Evolutionary conservation across 768 basidiomycete genomes (phyloP).

Genomic region (Boletus pseudo-olivaceus): DNA sequence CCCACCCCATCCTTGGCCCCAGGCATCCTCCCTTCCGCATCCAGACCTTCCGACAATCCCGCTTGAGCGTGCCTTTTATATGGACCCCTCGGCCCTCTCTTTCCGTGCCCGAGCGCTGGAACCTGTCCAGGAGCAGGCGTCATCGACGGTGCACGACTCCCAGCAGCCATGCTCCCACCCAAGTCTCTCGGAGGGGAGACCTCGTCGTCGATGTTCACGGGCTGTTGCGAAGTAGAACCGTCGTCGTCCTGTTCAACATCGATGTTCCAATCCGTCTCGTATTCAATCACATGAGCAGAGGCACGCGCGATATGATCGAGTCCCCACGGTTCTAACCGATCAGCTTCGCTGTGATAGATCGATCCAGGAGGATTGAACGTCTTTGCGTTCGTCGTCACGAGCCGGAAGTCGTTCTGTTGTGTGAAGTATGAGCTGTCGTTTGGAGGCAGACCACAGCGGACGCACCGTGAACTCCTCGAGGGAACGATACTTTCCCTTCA

Average conservation of each 20-base stretch:
- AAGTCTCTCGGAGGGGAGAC: slow-evolving; percentile 43
- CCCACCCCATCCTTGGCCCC: slow-evolving; percentile 76
- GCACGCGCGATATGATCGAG: slow-evolving; percentile 73
- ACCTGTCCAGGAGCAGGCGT: slow-evolving; percentile 32
- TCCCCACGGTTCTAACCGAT: slow-evolving; percentile 64
- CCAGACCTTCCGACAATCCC: slow-evolving; percentile 45
- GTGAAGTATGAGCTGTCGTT: neutral
- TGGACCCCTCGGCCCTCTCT: slow-evolving; percentile 49
- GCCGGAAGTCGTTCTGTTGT: slow-evolving; percentile 59
- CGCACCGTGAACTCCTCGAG: slow-evolving; percentile 75
- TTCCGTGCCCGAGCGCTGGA: slow-evolving; percentile 9
- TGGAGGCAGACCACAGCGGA: neutral
- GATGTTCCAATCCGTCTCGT: slow-evolving; percentile 82
- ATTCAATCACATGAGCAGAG: slow-evolving; percentile 70
- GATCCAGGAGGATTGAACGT: slow-evolving; percentile 71
- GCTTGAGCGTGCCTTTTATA: slow-evolving; percentile 49
- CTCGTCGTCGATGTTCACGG: slow-evolving; percentile 37
- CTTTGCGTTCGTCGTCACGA: slow-evolving; percentile 73
- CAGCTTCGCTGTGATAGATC: slow-evolving; percentile 73
- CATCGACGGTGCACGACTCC: slow-evolving; percentile 46
- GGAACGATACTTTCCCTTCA: slow-evolving; percentile 70
- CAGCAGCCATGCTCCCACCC: slow-evolving; percentile 40
- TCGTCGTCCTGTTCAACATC: slow-evolving; percentile 67
- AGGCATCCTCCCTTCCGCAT: slow-evolving; percentile 68
- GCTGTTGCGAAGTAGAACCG: slow-evolving; percentile 17